Evolutionary conservation across 2,329 filamentous ascomycete species (phyloP), one percentile per base, ranked within the genome.

Genomic region (Sordariomycetes sp.): DNA sequence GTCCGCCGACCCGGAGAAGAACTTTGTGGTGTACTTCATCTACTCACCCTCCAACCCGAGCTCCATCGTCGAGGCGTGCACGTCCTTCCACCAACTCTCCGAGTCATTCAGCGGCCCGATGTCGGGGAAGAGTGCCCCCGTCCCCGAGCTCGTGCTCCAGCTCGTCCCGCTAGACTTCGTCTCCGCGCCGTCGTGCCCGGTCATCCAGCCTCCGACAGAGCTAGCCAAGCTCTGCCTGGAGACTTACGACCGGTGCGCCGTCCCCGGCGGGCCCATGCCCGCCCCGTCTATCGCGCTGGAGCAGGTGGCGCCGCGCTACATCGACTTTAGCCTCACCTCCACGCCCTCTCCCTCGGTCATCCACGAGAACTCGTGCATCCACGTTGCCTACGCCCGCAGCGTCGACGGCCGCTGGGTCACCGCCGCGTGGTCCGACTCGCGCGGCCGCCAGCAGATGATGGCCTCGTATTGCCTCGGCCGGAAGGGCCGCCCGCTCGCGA

Each of bases 351-450:
- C 83, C 20, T 88, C 90, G 20, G 74, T 93, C 6, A 75, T 94
- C 57, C 82, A 87, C 58, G 89, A 94, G 67, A 90, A 91, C 62
- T 88, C 85, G 0, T 87, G 87, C 65, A 82, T 96, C 34, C 90
- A 96, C 68, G 75, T 95, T 52, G 88, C 87, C 1, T 95, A 95
- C 65, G 82, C 87, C 1, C 79, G 85, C 58, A 92, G 88, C 65
- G 76, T 86, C 12, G 88, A 93, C 67, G 83, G 87, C 22, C 77
- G 85, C 10, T 96, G 90, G 90, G 74, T 94, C 43, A 87, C 86
- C 14, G 87, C 84, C 6, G 87, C 87, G 0, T 95, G 90, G 90
- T 89, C 86, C 1, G 89, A 95, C 66, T 89, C 85, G 63, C 81
- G 81, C 28, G 90, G 90, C 1, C 83, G 81, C 60, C 83, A 88